Evolutionary conservation across 176 grass and related monocot genomes (phyloP).

Genomic region (Oryza coarctata): DNA sequence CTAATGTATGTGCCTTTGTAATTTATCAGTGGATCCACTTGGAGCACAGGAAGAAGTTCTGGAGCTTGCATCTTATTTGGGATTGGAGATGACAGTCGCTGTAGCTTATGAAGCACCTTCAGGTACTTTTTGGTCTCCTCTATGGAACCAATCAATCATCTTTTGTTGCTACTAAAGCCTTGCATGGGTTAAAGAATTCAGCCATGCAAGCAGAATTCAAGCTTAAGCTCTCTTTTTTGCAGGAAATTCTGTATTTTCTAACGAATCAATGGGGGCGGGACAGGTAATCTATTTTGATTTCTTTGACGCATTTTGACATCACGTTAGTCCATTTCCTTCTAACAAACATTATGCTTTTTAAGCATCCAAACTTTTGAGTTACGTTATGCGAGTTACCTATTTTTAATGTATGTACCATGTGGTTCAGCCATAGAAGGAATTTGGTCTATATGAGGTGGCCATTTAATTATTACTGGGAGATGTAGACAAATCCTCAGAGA

Average conservation of each 20-base stretch:
- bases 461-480: slow-evolving; percentile 7
- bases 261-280: slow-evolving; percentile 30
- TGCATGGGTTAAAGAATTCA: background rate
- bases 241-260: slow-evolving; percentile 32
- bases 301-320: background rate
- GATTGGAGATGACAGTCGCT: slow-evolving; percentile 63
- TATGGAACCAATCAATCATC: background rate
- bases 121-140: slow-evolving; percentile 32
- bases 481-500: background rate
- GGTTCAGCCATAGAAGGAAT: background rate
- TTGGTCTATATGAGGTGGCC: slow-evolving; percentile 9
- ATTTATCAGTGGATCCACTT: slow-evolving; percentile 72
- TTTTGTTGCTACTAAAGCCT: slow-evolving; percentile 8
- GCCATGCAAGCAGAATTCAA: slow-evolving; percentile 3
- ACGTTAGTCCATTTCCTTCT: background rate
- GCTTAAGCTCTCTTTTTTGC: slow-evolving; percentile 32
- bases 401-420: background rate
- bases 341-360: background rate
- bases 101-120: slow-evolving; percentile 66
- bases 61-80: slow-evolving; percentile 61
- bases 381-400: background rate
- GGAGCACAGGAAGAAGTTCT: slow-evolving; percentile 80
- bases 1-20: slow-evolving; percentile 1
- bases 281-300: slow-evolving; percentile 43
- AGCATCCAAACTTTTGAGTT: slow-evolving; percentile 9